Percentiles rank a stretch among this genome's conserved stretches.
Conservation (phyloP, 2,329 filamentous ascomycete species). For the Cryphonectria radicalis region DNA sequence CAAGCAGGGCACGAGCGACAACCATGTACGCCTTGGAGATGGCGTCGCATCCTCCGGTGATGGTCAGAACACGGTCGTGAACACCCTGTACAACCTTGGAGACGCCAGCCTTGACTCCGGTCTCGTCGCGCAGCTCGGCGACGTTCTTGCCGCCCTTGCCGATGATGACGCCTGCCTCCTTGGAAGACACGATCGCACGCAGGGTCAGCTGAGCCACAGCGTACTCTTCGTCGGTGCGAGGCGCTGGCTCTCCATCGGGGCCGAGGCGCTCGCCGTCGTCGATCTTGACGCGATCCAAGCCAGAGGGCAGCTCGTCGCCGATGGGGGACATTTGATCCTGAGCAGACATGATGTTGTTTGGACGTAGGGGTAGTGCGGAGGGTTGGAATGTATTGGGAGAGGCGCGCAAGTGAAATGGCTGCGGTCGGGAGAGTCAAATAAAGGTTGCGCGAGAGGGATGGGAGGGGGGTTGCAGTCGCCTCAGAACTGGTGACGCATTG, state of each 20-base stretch:
- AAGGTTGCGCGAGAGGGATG: conserved; percentile 23
- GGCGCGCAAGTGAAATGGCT: not conserved
- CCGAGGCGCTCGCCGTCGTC: conserved; percentile 65
- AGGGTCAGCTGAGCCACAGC: conserved; percentile 90
- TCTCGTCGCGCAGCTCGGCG: conserved; percentile 94
- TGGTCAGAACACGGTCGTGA: conserved; percentile 94
- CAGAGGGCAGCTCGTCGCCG: conserved; percentile 64
- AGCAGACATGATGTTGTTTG: conserved; percentile 58
- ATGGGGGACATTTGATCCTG: conserved; percentile 63
- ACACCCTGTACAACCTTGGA: conserved; percentile 99
- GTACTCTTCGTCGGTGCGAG: conserved; percentile 97
- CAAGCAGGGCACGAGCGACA: conserved; percentile 87
- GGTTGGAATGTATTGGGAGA: not conserved
- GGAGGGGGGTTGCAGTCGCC: conserved; percentile 1
- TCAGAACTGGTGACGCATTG: conserved; percentile 25
- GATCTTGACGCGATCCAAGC: conserved; percentile 68
- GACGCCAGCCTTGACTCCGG: conserved; percentile 95
- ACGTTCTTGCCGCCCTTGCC: conserved; percentile 99
- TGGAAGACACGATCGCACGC: conserved; percentile 96
- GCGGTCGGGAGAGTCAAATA: conserved; percentile 9
- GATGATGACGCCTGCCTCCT: conserved; percentile 98
- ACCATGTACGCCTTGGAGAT: conserved; percentile 92
- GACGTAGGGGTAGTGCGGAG: conserved; percentile 18
- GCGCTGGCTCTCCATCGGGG: conserved; percentile 76
- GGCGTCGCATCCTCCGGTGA: conserved; percentile 86